phyloP scores from a whole-genome alignment of 208 protist species.

The Tritrichomonas musculus region DNA sequence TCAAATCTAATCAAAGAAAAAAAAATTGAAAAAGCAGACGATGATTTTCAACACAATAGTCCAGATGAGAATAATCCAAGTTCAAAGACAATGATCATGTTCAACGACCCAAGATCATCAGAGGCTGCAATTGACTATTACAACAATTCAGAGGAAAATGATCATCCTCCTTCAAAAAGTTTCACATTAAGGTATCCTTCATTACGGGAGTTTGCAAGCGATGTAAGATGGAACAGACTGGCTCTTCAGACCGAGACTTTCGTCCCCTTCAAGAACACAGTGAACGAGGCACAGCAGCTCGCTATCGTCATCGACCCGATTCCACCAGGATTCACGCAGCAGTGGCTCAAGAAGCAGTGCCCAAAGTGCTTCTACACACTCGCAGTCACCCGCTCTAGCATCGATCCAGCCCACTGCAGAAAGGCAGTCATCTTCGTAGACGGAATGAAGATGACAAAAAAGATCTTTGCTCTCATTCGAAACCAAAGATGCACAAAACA shows the following conservation, averaged over 20 bases:
- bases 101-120: neutral
- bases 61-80: too few relatives aligned
- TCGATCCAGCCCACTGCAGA: neutral
- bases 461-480: neutral
- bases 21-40: too few relatives aligned
- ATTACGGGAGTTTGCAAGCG: neutral
- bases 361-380: neutral
- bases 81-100: neutral
- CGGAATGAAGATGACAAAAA: neutral
- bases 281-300: neutral
- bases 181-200: neutral
- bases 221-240: neutral
- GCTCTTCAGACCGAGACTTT: neutral
- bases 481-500: too few relatives aligned
- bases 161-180: too few relatives aligned
- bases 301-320: neutral
- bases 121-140: too few relatives aligned
- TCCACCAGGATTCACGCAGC: neutral
- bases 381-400: neutral
- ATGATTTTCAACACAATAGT: too few relatives aligned
- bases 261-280: neutral
- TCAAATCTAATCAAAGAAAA: too few relatives aligned
- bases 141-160: too few relatives aligned
- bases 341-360: neutral
- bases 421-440: neutral